Evolutionary conservation across 192 early-diverging fungal genomes (phyloP).

Genomic region (Podila verticillata): DNA sequence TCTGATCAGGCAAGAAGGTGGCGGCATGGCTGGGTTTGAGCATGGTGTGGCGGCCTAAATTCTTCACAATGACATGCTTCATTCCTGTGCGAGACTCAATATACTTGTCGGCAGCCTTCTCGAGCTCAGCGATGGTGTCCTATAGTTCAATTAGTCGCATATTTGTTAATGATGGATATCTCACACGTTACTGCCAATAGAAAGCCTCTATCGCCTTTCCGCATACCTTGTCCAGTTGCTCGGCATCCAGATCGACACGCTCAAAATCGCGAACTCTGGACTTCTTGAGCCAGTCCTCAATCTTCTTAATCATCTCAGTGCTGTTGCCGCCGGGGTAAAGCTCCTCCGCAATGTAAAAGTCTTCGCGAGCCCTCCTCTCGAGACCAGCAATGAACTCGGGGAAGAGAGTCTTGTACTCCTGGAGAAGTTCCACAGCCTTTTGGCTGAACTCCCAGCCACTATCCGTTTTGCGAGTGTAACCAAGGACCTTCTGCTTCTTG

Average conservation of each 20-base stretch:
- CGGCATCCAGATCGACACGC: slow-evolving; percentile 67
- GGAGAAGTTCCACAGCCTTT: slow-evolving; percentile 79
- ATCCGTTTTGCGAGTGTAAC: slow-evolving; percentile 83
- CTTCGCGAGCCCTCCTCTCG: slow-evolving; percentile 51
- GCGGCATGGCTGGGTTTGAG: slow-evolving; percentile 85
- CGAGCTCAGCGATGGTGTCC: slow-evolving; percentile 67
- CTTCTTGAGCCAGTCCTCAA: slow-evolving; percentile 74
- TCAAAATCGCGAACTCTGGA: slow-evolving; percentile 72
- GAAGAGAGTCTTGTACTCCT: slow-evolving; percentile 71
- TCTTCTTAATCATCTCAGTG: slow-evolving; percentile 56
- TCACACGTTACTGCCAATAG: not conserved
- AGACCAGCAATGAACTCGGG: slow-evolving; percentile 63
- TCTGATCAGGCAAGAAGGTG: slow-evolving; percentile 76
- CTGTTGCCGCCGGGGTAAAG: slow-evolving; percentile 62
- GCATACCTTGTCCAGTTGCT: slow-evolving; percentile 71
- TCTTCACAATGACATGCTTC: slow-evolving; percentile 58
- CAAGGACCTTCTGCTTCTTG: slow-evolving; percentile 86
- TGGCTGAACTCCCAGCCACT: slow-evolving; percentile 88
- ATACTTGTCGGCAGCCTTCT: slow-evolving; percentile 61
- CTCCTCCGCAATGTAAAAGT: slow-evolving; percentile 70
- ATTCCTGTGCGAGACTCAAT: slow-evolving; percentile 48
- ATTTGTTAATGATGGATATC: slow-evolving; percentile 4
- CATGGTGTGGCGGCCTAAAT: slow-evolving; percentile 65
- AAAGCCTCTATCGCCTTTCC: not conserved
- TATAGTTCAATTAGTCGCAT: slow-evolving; percentile 18